A percentile compares a stretch with the other conserved stretches of the same genome.
Evolutionary conservation across 2,329 filamentous ascomycete genomes (phyloP).

Genomic region (Fusarium pininemorale): DNA sequence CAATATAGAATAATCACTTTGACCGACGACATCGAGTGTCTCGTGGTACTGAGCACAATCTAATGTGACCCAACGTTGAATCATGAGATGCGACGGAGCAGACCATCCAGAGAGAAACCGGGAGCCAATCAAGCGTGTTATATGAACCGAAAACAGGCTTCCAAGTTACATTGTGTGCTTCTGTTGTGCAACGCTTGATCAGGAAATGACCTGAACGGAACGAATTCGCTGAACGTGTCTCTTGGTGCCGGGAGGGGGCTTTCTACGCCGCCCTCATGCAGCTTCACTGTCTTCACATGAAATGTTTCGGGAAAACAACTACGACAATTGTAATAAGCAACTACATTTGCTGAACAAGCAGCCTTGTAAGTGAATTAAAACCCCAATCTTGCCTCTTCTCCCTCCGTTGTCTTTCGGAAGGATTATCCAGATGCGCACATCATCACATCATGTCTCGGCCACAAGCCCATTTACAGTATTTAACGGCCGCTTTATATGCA

Average conservation of each 20-base stretch:
- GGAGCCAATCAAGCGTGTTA: too few species aligned
- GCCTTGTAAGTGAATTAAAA: background rate
- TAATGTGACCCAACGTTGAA: background rate
- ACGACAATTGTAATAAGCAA: too few species aligned
- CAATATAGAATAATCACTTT: too few species aligned
- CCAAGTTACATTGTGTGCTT: fast-evolving
- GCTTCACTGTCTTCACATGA: background rate
- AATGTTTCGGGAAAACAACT: background rate
- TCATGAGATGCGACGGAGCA: too few species aligned
- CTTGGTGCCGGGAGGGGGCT: too few species aligned
- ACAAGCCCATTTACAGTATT: background rate
- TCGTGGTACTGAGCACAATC: background rate
- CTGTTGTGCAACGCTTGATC: background rate
- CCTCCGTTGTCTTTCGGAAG: background rate
- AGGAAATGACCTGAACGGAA: background rate
- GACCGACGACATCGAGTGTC: fast-evolving
- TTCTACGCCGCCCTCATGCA: background rate
- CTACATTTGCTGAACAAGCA: background rate
- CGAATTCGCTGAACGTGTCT: too few species aligned
- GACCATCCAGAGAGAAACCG: background rate
- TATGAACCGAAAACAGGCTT: background rate
- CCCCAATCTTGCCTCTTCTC: background rate
- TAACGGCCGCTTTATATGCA: background rate
- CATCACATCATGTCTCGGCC: background rate
- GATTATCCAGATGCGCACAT: background rate